Evolutionary conservation across 2,329 filamentous ascomycete genomes (phyloP), one percentile per base, ranked within the genome.

Genomic region (Daldinia eschscholtzii): DNA sequence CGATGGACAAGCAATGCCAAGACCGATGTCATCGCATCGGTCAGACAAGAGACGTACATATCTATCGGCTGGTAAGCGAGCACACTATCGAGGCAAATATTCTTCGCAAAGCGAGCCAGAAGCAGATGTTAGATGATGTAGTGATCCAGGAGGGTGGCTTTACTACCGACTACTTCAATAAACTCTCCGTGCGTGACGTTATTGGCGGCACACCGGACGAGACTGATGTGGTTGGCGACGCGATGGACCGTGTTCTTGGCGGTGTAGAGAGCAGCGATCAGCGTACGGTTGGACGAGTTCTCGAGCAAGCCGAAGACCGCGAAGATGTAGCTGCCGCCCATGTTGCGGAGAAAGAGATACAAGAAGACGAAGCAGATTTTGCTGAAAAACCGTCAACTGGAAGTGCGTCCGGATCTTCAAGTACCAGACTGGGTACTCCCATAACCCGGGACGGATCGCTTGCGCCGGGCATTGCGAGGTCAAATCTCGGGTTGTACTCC

Each of bases 1-100:
- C 97, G 58, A 99, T 99, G 96, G 96, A 99, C 83, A 97, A 97
- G 80, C 96, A 99, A 80, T 99, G 96, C 76, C 97, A 99, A 81
- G 97, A 99, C 79, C 89, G 96, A 75, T 97, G 93, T 76, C 96
- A 99, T 82, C 93, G 96, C 72, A 99, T 99, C 73, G 96, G 96
- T 1, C 96, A 99, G 80, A 98, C 96, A 0, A 91, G 96, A 33
- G 96, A 99, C 78, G 96, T 99, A 35, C 95, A 98, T 79, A 98
- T 99, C 66, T 99, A 98, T 82, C 93, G 95, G 1, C 90, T 98
- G 20, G 90, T 97, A 7, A 96, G 93, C 10, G 91, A 98, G 76
- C 91, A 97, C 77, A 99, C 96, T 0, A 98, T 99, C 67, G 96
- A 99, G 80, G 95, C 95, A 76, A 99, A 99, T 77, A 99, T 99